Base-by-base conservation (phyloP, 169 alveolate species). In the Eimeria sp. region DNA sequence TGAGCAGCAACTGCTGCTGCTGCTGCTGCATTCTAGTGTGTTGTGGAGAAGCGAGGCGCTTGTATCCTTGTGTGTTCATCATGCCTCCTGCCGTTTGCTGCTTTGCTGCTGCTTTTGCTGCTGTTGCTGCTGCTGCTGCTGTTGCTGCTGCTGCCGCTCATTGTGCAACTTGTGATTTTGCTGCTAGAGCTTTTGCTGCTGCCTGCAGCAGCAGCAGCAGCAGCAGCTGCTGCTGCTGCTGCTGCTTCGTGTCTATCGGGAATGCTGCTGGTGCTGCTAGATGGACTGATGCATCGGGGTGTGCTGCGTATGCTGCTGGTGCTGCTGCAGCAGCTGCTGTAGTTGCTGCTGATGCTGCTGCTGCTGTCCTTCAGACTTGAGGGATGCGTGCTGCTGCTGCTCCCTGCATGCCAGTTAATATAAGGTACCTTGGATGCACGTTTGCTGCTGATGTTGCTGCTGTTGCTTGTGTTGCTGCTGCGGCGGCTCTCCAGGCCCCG, bases 41-140 rank as follows among this genome's bases (percentile, higher is more conserved):
- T 67, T 9, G 78, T 67, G 30, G 78, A 25, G 45, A 67, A 22
- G 16, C 78, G 78, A 27, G 27, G 78, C 40, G 14, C 78, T 5
- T 67, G 78, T 5, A 67, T 5, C 14, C 10, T 67, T 7, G 45
- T 10, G 78, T 27, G 27, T 7, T 20, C 16, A 20, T 14, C 40
- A 67, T 67, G 78, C 45, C 45, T 22, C 30, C 14, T 67, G 40
- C 40, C 40, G 40, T 22, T 67, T 20, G 78, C 40, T 25, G 14
- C 78, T 27, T 67, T 67, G 40, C 78, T 27, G 40, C 78, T 27
- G 40, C 45, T 27, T 67, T 22, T 67, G 78, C 78, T 67, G 78
- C 78, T 67, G 78, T 20, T 67, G 78, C 78, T 67, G 78, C 78
- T 67, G 78, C 78, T 67, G 78, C 78, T 67, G 78, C 78, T 67